Base-by-base conservation (phyloP, 225 moss, liverwort and hornwort species). In the Takakia lepidozioides region DNA sequence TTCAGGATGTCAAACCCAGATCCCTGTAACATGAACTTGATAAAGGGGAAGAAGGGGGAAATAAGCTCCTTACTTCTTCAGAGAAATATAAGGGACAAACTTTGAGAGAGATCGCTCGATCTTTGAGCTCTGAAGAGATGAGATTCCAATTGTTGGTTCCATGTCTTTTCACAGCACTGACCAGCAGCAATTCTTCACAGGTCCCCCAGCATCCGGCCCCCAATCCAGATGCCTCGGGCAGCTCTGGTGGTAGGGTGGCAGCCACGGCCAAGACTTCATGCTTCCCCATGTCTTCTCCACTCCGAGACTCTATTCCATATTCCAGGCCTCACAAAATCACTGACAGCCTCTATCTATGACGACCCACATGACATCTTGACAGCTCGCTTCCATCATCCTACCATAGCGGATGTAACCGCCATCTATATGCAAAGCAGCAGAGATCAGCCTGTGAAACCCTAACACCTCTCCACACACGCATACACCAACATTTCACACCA, bases 101-200 rank as follows among this genome's bases (percentile, higher is more conserved):
- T 40, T 76, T 73, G 19, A 88, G 68, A 28, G 70, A 58, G 26
- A 75, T 70, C 30, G 84, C 84, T 40, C 88, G 84, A 19, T 70
- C 67, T 64, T 71, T 81, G 51, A 88, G 70, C 88, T 84, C 88
- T 32, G 72, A 56, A 24, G 78, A 62, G 19, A 88, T 73, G 8
- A 63, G 49, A 29, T 63, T 81, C 88, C 88, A 88, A 23, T 78
- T 88, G 14, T 58, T 59, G 37, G 67, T 54, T 15, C 88, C 88
- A 43, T 88, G 81, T 28, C 78, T 81, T 59, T 81, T 88, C 70
- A 88, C 84, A 25, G 84, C 88, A 55, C 84, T 78, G 15, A 84
- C 84, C 51, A 88, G 74, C 51, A 84, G 69, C 39, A 88, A 51
- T 68, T 88, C 88, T 29, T 81, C 81, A 57, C 72, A 84, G 34